phyloP scores from a whole-genome alignment of 345 rosid genomes.

The Gossypium raimondii region DNA sequence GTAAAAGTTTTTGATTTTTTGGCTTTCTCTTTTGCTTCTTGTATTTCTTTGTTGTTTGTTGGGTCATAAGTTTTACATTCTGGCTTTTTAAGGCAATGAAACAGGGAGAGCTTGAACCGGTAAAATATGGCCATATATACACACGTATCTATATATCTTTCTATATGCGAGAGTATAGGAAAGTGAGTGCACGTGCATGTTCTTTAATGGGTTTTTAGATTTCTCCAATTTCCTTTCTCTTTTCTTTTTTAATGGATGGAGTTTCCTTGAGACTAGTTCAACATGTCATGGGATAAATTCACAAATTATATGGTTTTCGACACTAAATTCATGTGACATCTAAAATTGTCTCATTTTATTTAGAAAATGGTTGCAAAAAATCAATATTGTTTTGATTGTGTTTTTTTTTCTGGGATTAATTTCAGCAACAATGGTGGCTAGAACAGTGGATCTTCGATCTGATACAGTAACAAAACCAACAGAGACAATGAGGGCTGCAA shows the following conservation, averaged over 20 bases:
- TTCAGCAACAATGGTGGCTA: constrained; percentile 51
- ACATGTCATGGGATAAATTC: background rate
- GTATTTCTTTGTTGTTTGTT: background rate
- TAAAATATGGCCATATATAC: background rate
- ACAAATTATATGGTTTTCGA: background rate
- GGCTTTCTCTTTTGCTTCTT: background rate
- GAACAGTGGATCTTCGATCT: constrained; percentile 82
- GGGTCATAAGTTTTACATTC: background rate
- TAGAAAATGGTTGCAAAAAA: constrained; percentile 1
- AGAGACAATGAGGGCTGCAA: constrained; percentile 79
- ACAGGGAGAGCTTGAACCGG: constrained; percentile 3
- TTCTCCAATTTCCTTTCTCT: background rate
- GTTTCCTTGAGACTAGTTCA: constrained; percentile 9
- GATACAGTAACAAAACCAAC: constrained; percentile 92
- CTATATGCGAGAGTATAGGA: background rate
- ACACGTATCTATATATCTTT: background rate
- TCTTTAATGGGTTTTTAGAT: too few species aligned
- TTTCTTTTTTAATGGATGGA: background rate
- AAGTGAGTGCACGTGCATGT: background rate
- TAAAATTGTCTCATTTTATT: background rate
- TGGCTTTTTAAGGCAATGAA: background rate
- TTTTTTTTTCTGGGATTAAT: constrained; percentile 14
- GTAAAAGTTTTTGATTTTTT: background rate
- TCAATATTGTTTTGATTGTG: background rate
- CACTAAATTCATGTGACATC: background rate